phyloP scores from a whole-genome alignment of 768 basidiomycete species.

The Steccherinum ochraceum region DNA sequence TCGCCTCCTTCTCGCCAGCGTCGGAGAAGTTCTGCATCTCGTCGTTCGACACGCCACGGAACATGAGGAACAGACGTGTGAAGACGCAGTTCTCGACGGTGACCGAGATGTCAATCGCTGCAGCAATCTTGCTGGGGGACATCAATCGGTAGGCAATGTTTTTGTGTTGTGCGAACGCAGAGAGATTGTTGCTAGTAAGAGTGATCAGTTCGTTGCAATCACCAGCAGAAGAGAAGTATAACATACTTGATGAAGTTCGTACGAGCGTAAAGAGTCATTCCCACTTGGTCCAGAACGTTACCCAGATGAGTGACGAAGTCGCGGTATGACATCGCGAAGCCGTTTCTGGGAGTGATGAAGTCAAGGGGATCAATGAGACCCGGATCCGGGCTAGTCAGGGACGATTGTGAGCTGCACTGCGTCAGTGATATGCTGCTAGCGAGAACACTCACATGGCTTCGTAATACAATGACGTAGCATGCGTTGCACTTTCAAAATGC shows the following conservation, averaged over 20 bases:
- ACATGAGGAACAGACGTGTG: constrained; percentile 82
- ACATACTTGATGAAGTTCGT: constrained; percentile 77
- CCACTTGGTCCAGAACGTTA: constrained; percentile 79
- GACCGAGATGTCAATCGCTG: constrained; percentile 85
- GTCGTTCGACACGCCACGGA: constrained; percentile 76
- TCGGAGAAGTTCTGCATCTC: constrained; percentile 69
- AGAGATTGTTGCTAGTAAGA: constrained; percentile 59
- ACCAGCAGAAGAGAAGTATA: constrained; percentile 1
- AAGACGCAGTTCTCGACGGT: constrained; percentile 75
- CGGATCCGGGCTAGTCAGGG: constrained; percentile 58
- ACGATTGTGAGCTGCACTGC: neutral
- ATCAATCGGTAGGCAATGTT: constrained; percentile 91
- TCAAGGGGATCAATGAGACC: constrained; percentile 71
- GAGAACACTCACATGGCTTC: constrained; percentile 77
- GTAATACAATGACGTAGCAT: constrained; percentile 76
- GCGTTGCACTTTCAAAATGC: constrained; percentile 80
- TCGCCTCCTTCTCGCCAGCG: constrained; percentile 84
- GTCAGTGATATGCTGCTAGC: too few species aligned
- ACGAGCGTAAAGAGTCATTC: constrained; percentile 76
- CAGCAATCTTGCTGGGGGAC: constrained; percentile 69
- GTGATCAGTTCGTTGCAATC: constrained; percentile 2
- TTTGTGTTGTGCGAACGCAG: constrained; percentile 67
- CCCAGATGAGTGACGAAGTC: constrained; percentile 79
- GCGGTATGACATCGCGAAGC: constrained; percentile 77
- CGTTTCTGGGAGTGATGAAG: constrained; percentile 75